Conservation (phyloP, 371 early-diverging fungal species). For the Nosema muscidifuracis region DNA sequence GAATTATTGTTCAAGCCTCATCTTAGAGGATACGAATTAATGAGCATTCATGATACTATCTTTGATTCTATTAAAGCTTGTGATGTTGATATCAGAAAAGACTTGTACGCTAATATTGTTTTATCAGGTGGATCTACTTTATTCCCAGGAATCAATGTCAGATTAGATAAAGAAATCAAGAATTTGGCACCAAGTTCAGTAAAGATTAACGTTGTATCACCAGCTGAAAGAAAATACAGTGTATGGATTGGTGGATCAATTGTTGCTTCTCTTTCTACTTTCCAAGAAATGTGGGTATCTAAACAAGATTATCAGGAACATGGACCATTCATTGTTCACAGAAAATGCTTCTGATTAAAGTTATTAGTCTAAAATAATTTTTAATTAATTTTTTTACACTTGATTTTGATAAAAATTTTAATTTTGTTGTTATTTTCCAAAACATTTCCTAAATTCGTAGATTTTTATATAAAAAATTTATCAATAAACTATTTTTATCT, state of each 20-base stretch:
- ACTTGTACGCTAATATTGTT: slow-evolving; percentile 86
- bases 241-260: slow-evolving; percentile 99
- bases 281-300: slow-evolving; percentile 94
- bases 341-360: slow-evolving; percentile 64
- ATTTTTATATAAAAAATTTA: too few species aligned
- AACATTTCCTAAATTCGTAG: too few species aligned
- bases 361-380: background rate
- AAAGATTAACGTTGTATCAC: slow-evolving; percentile 98
- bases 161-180: slow-evolving; percentile 94
- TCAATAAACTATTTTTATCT: too few species aligned
- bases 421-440: too few species aligned
- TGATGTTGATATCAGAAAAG: slow-evolving; percentile 92
- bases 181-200: slow-evolving; percentile 89
- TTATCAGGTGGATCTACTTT: slow-evolving; percentile 74
- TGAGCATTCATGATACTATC: slow-evolving; percentile 84
- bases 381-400: background rate
- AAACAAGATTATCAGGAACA: slow-evolving; percentile 85
- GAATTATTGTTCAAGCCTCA: slow-evolving; percentile 97
- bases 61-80: slow-evolving; percentile 91
- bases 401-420: background rate
- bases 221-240: slow-evolving; percentile 99
- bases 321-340: slow-evolving; percentile 63
- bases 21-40: slow-evolving; percentile 76
- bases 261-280: slow-evolving; percentile 92
- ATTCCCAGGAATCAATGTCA: slow-evolving; percentile 67